Conservation (phyloP, 768 basidiomycete genomes). For the Clavulina sp. region DNA sequence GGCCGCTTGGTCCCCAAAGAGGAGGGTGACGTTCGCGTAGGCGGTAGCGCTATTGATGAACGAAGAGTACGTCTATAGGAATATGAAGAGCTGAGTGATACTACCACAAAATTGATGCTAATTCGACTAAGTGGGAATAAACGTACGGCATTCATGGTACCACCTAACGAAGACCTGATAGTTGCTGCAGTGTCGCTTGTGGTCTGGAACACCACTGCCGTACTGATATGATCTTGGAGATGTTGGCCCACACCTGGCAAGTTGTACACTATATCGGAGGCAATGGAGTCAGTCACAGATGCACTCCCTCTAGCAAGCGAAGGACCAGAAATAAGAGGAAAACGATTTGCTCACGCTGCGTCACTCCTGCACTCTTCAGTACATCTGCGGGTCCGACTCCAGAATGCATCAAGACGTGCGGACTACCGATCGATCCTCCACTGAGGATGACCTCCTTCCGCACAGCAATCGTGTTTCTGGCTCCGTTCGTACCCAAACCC, state of each 20-base stretch:
- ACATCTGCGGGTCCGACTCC: conserved; percentile 42
- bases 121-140: too few relatives aligned
- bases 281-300: too few relatives aligned
- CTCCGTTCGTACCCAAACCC: conserved; percentile 13
- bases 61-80: too few relatives aligned
- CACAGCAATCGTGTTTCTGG: conserved; percentile 30
- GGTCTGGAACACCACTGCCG: conserved; percentile 5
- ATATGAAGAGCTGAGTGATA: too few relatives aligned
- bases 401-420: conserved; percentile 37
- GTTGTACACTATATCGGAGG: not conserved
- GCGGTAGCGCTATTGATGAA: conserved; percentile 48
- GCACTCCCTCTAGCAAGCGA: not conserved
- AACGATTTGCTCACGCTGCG: conserved; percentile 4
- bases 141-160: too few relatives aligned
- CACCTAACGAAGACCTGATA: too few relatives aligned
- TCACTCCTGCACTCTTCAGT: conserved; percentile 29
- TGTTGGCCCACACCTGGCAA: conserved; percentile 44
- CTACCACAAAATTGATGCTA: too few relatives aligned
- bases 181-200: conserved; percentile 7
- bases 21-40: conserved; percentile 35
- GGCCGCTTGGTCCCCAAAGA: too few relatives aligned
- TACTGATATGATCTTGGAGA: conserved; percentile 36
- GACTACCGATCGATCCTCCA: conserved; percentile 33
- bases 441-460: conserved; percentile 28
- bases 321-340: not conserved